phyloP scores from a whole-genome alignment of 108 stramenopile species.

The Skeletonema potamos region DNA sequence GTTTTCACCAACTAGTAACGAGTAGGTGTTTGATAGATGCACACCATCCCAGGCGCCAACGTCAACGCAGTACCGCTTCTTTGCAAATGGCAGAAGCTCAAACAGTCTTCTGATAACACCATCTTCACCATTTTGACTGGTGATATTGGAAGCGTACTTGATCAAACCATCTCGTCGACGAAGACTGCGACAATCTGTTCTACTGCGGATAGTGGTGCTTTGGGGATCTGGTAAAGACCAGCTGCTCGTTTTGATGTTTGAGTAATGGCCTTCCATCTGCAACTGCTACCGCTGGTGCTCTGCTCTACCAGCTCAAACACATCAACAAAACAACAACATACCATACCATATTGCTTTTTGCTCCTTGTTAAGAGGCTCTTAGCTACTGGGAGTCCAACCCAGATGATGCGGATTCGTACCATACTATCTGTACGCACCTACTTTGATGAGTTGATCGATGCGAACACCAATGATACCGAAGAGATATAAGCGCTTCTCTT shows the following conservation, averaged over 20 bases:
- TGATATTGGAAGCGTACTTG: conserved; percentile 51
- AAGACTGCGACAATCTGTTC: background rate
- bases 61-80: conserved; percentile 66
- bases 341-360: too few relatives aligned
- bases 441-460: background rate
- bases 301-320: too few relatives aligned
- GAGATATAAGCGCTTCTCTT: too few relatives aligned
- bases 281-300: too few relatives aligned
- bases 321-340: too few relatives aligned
- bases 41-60: conserved; percentile 88
- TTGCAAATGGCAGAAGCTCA: conserved; percentile 29
- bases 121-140: conserved; percentile 84
- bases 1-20: conserved; percentile 38
- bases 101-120: conserved; percentile 71
- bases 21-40: conserved; percentile 78
- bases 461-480: background rate
- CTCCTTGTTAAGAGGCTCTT: too few relatives aligned
- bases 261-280: too few relatives aligned
- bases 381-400: too few relatives aligned
- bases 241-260: background rate
- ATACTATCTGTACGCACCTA: too few relatives aligned
- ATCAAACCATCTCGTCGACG: conserved; percentile 64
- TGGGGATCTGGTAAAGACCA: background rate
- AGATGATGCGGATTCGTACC: too few relatives aligned
- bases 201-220: conserved; percentile 3